These are phyloP conservation scores for Podaxis sp. DNA, from an alignment of 768 basidiomycete species.

Conservation along the genomic window DNA sequence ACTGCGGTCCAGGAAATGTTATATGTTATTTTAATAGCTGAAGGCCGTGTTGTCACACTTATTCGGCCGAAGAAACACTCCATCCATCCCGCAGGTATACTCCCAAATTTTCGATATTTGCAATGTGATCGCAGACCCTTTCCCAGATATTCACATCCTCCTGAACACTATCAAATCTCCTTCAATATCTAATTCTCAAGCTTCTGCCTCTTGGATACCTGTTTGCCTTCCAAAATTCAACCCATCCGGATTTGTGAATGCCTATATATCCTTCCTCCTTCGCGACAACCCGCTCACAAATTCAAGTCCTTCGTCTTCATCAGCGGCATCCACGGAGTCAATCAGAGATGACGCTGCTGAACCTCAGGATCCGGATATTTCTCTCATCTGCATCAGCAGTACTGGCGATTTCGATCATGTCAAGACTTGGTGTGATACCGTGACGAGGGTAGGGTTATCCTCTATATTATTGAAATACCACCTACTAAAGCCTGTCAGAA, in stretches of 20 bases:
- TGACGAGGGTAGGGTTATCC: slow-evolving; percentile 48
- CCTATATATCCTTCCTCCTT: slow-evolving; percentile 76
- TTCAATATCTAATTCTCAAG: slow-evolving; percentile 73
- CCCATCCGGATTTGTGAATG: slow-evolving; percentile 84
- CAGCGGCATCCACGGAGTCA: slow-evolving; percentile 12
- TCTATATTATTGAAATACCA: not conserved
- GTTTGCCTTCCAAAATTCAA: slow-evolving; percentile 97
- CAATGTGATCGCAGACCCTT: not conserved
- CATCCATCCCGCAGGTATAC: slow-evolving; percentile 85
- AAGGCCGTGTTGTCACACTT: slow-evolving; percentile 78
- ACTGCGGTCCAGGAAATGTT: slow-evolving; percentile 70
- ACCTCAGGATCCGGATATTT: slow-evolving; percentile 32
- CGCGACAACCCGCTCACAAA: slow-evolving; percentile 33
- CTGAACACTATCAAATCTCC: slow-evolving; percentile 88
- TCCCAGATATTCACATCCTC: slow-evolving; percentile 83
- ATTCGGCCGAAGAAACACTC: slow-evolving; percentile 91
- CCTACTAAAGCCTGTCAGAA: slow-evolving; percentile 42
- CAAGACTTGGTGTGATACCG: slow-evolving; percentile 69
- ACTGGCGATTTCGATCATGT: slow-evolving; percentile 87
- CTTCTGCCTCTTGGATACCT: slow-evolving; percentile 90
- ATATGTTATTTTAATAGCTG: slow-evolving; percentile 85
- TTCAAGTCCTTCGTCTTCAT: slow-evolving; percentile 19
- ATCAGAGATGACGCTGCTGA: slow-evolving; percentile 1
- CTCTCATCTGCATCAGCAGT: slow-evolving; percentile 78
- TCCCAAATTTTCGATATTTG: not conserved